A percentile compares a stretch with the other conserved stretches of the same genome.
phyloP scores from a whole-genome alignment of 2,329 filamentous ascomycete species.

The Nigrospora osmanthi region DNA sequence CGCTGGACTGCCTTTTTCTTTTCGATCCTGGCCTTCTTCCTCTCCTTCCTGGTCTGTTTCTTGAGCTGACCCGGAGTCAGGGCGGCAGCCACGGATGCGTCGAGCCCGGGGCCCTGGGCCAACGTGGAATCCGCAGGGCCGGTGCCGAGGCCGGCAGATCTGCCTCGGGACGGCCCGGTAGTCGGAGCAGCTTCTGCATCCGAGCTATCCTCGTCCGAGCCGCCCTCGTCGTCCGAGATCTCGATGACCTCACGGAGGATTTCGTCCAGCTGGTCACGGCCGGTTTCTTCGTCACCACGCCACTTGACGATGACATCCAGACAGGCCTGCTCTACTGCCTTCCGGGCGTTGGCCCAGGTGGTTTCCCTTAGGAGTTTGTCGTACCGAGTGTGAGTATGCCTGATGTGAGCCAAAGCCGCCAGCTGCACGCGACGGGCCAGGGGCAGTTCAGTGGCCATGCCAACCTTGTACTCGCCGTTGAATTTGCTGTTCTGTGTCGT shows the following conservation, averaged over 20 bases:
- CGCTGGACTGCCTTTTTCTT: constrained; percentile 18
- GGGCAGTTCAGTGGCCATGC: constrained; percentile 45
- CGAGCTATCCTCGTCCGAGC: constrained; percentile 23
- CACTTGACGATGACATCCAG: constrained; percentile 62
- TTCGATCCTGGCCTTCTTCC: constrained; percentile 9
- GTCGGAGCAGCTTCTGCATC: constrained; percentile 9
- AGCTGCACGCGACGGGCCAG: constrained; percentile 57
- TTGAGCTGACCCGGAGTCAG: constrained; percentile 14
- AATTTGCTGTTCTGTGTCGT: constrained; percentile 36
- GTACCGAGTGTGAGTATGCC: constrained; percentile 60
- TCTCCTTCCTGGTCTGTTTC: constrained; percentile 15
- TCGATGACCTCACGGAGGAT: constrained; percentile 60
- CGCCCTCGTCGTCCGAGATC: constrained; percentile 52
- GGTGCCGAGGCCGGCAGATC: constrained; percentile 8
- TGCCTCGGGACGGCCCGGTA: constrained; percentile 5
- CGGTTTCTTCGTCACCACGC: constrained; percentile 63
- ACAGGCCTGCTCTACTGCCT: constrained; percentile 52
- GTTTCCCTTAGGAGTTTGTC: constrained; percentile 52
- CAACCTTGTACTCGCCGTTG: constrained; percentile 48
- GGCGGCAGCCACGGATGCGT: constrained; percentile 5
- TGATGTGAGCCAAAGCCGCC: constrained; percentile 58
- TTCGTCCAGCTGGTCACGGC: constrained; percentile 59
- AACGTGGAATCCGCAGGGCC: constrained; percentile 9
- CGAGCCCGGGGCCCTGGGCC: constrained; percentile 8
- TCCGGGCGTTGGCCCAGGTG: constrained; percentile 51